Conservation (phyloP, 352 stramenopile genomes). For the Globisporangium perplexum region DNA sequence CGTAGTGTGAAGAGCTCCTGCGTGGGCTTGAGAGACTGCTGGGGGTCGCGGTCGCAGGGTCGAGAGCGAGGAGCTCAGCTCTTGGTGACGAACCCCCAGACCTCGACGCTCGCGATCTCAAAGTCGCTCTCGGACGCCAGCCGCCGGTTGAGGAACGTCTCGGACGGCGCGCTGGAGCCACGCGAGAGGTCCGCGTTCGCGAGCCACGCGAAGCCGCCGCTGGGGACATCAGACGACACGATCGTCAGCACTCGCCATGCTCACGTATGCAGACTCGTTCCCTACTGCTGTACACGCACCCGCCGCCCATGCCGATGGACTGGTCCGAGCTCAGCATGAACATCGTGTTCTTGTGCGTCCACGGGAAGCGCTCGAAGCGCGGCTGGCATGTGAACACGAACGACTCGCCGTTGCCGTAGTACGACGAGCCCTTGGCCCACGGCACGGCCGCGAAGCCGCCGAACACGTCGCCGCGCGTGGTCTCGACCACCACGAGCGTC, state of each 20-base stretch:
- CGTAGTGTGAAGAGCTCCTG: background rate
- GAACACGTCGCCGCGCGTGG: conserved; percentile 53
- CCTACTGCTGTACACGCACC: too few relatives aligned
- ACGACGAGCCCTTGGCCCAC: conserved; percentile 46
- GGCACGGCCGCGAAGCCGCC: conserved; percentile 44
- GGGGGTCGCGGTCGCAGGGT: too few relatives aligned
- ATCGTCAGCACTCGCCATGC: too few relatives aligned
- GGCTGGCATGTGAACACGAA: conserved; percentile 69
- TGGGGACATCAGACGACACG: conserved; percentile 13
- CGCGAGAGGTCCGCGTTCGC: conserved; percentile 62
- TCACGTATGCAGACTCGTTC: too few relatives aligned
- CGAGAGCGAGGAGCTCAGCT: background rate
- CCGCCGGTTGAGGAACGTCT: conserved; percentile 58
- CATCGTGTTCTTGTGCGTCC: conserved; percentile 58
- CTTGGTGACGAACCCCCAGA: conserved; percentile 63
- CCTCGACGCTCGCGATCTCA: conserved; percentile 52
- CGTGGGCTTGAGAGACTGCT: too few relatives aligned
- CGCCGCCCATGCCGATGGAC: conserved; percentile 70
- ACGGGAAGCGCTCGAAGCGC: conserved; percentile 52
- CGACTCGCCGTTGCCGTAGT: conserved; percentile 66
- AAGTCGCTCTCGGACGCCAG: conserved; percentile 49
- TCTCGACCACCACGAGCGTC: conserved; percentile 62
- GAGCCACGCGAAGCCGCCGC: conserved; percentile 60
- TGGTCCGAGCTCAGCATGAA: conserved; percentile 68
- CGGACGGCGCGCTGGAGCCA: conserved; percentile 35